These are phyloP conservation scores for Saxophila tyrrhenica DNA, from an alignment of 495 filamentous ascomycete species.

Conservation along the genomic window DNA sequence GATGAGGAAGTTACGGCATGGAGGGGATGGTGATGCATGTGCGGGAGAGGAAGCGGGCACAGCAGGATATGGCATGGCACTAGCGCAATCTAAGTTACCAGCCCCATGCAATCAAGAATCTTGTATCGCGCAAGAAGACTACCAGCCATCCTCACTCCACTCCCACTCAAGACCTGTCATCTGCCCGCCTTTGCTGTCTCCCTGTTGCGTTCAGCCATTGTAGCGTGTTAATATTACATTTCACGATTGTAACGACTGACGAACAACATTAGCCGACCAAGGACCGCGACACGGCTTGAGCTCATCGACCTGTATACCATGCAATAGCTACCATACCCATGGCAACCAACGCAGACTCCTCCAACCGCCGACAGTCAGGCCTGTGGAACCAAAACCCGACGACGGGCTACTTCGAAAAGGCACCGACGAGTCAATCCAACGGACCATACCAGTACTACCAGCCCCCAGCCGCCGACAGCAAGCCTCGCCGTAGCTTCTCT, in stretches of 20 bases:
- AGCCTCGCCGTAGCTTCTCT: conserved; percentile 2
- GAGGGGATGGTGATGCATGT: background rate
- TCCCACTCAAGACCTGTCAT: background rate
- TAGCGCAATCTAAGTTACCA: background rate
- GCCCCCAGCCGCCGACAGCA: conserved; percentile 5
- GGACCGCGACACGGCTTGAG: background rate
- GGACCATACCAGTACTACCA: conserved; percentile 18
- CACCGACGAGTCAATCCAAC: background rate
- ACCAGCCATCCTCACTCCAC: background rate
- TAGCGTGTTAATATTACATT: background rate
- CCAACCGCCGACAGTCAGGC: conserved; percentile 12
- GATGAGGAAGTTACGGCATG: no score
- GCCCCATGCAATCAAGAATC: background rate
- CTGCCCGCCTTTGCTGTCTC: background rate
- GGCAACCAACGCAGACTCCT: background rate
- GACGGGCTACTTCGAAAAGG: conserved; percentile 12
- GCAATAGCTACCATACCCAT: background rate
- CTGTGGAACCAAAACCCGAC: conserved; percentile 13
- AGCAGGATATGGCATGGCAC: background rate
- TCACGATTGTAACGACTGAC: background rate
- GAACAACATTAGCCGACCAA: background rate
- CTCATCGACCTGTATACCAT: background rate
- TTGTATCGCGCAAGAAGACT: background rate
- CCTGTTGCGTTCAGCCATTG: background rate
- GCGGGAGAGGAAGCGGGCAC: background rate